Percentiles rank a stretch among this genome's conserved stretches.
Evolutionary conservation across 2,329 filamentous ascomycete genomes (phyloP).

Genomic region (Trichoderma cornu-damae): DNA sequence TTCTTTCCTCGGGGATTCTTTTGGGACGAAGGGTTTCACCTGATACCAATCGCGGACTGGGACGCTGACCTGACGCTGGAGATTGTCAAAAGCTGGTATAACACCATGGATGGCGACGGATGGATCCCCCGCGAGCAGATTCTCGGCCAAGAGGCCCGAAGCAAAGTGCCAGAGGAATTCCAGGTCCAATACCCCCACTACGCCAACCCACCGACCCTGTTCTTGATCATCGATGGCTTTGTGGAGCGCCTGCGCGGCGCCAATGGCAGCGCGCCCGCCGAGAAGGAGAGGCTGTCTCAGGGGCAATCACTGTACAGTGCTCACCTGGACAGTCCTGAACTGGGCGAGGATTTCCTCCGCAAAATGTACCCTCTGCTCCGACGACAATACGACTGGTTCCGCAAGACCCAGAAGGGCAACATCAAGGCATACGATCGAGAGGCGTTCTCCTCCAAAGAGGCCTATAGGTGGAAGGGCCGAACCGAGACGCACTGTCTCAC

Average conservation of each 20-base stretch:
- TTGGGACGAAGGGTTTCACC: conserved; percentile 97
- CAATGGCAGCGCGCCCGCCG: conserved; percentile 43
- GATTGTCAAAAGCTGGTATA: conserved; percentile 93
- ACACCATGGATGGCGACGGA: conserved; percentile 90
- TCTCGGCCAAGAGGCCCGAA: conserved; percentile 81
- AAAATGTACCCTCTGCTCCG: conserved; percentile 81
- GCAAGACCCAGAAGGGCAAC: conserved; percentile 82
- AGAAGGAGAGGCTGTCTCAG: conserved; percentile 41
- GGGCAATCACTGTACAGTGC: conserved; percentile 53
- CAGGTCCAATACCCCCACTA: conserved; percentile 96
- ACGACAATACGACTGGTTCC: conserved; percentile 92
- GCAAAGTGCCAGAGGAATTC: conserved; percentile 90
- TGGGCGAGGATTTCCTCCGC: conserved; percentile 65
- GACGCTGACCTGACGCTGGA: conserved; percentile 83
- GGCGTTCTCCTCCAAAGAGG: conserved; percentile 84
- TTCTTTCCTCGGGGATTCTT: conserved; percentile 97
- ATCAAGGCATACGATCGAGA: conserved; percentile 87
- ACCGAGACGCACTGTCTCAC: conserved; percentile 83
- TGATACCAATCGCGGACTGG: conserved; percentile 88
- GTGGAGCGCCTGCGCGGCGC: conserved; percentile 66
- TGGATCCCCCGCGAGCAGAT: conserved; percentile 98
- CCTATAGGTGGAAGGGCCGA: conserved; percentile 90
- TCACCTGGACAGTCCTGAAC: conserved; percentile 61
- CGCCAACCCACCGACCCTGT: conserved; percentile 92
- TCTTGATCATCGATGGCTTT: conserved; percentile 80